Evolutionary conservation across 2,329 filamentous ascomycete genomes (phyloP), one percentile per base, ranked within the genome.

Genomic region (Pyrenophora seminiperda): DNA sequence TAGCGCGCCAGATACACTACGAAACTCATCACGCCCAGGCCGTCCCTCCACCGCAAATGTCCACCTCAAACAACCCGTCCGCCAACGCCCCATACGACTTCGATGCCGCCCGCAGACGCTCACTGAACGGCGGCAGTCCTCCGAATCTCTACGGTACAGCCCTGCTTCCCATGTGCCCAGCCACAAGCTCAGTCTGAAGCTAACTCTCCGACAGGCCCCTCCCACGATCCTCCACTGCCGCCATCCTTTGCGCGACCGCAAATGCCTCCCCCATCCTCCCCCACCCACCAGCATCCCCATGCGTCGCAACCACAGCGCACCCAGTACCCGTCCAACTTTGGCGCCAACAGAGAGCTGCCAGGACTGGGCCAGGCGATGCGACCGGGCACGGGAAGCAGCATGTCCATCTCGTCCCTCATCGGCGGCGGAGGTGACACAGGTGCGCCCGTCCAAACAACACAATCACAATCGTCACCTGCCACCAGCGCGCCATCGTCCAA

Each of bases 351-450:
- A 65, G 84, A 88, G 58, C 75, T 82, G 39, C 78, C 83, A 40
- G 74, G 76, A 14, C 65, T 81, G 34, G 75, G 74, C 17, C 76
- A 80, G 17, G 71, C 76, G 48, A 77, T 82, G 67, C 79, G 85
- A 51, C 81, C 82, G 10, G 81, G 81, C 43, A 82, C 82, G 10
- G 81, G 81, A 44, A 82, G 82, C 64, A 85, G 83, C 73, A 89
- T 89, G 86, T 88, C 86, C 38, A 89, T 89, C 71, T 87, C 85
- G n/a, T 86, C 86, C 36, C 83, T 90, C 73, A 80, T 89, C 52
- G 86, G 85, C 51, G 77, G 71, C 72, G 68, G 78, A 78, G 71
- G 78, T 79, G 71, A 77, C 77, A 65, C 72, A 69, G 63, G 72
- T 67, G 56, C 69, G 72, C 42, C 71, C 70, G 43, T 53, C 36